phyloP scores from a whole-genome alignment of 306 rosid genomes.

The Fragaria iinumae region DNA sequence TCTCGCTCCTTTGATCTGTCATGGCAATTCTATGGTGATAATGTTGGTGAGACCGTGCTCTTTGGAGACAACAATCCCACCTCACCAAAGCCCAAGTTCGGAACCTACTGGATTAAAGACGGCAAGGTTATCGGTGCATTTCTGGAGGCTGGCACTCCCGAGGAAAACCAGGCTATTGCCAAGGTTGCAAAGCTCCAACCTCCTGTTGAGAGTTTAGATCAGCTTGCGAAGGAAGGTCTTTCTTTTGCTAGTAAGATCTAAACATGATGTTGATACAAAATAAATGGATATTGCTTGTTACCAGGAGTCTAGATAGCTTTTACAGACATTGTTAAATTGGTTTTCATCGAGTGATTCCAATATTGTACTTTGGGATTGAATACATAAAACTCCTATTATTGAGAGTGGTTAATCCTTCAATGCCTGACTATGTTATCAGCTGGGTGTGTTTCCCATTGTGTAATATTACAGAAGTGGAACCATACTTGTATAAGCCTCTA shows the following conservation, averaged over 20 bases:
- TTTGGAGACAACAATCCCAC: slow-evolving; percentile 79
- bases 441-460: background rate
- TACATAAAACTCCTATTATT: background rate
- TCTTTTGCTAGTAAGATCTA: slow-evolving; percentile 73
- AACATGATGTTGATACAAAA: background rate
- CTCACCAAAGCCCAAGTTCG: slow-evolving; percentile 72
- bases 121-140: slow-evolving; percentile 84
- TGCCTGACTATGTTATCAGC: background rate
- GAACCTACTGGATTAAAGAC: slow-evolving; percentile 90
- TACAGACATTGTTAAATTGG: background rate
- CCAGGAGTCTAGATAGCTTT: slow-evolving; percentile 5
- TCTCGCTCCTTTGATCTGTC: slow-evolving; percentile 80
- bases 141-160: slow-evolving; percentile 76
- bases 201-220: slow-evolving; percentile 48
- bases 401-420: background rate
- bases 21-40: slow-evolving; percentile 98
- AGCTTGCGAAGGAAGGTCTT: slow-evolving; percentile 77
- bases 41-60: slow-evolving; percentile 79
- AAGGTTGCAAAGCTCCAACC: slow-evolving; percentile 80
- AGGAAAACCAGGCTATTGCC: slow-evolving; percentile 89
- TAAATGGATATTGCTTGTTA: background rate
- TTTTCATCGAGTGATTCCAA: background rate
- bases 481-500: background rate
- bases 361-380: background rate
- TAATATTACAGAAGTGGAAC: background rate